Conservation (phyloP, 345 rosid species). For the Arabidopsis thaliana region DNA sequence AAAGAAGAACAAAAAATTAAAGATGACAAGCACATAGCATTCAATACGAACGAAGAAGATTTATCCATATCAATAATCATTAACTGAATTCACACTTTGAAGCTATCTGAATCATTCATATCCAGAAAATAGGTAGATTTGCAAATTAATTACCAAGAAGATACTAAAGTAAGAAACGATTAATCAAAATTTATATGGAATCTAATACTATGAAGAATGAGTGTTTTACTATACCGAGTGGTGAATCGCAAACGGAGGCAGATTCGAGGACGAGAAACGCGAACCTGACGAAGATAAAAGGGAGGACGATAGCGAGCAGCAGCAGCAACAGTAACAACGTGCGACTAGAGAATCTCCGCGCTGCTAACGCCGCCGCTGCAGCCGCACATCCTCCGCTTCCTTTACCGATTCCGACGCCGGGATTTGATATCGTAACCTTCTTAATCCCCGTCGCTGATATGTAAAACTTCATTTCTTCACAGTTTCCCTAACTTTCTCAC, state of each 20-base stretch:
- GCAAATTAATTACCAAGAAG: neutral
- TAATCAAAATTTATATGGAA: too few species aligned
- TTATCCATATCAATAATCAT: constrained; percentile 18
- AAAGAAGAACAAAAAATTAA: neutral
- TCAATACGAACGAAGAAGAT: constrained; percentile 29
- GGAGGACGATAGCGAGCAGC: constrained; percentile 61
- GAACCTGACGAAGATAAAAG: constrained; percentile 69
- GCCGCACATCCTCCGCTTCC: constrained; percentile 47
- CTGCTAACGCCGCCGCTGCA: constrained; percentile 35
- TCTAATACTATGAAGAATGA: too few species aligned
- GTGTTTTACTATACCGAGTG: constrained; percentile 45
- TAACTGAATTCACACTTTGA: constrained; percentile 33
- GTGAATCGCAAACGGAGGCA: constrained; percentile 65
- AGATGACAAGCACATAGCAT: constrained; percentile 36
- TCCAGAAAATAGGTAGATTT: neutral
- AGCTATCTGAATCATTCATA: constrained; percentile 12
- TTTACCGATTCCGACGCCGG: constrained; percentile 49
- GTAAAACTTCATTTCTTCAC: constrained; percentile 65
- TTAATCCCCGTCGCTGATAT: constrained; percentile 72
- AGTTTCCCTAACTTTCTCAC: constrained; percentile 24
- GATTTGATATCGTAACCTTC: constrained; percentile 62
- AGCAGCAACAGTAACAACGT: constrained; percentile 56
- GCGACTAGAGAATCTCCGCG: constrained; percentile 62
- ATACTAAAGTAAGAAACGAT: too few species aligned
- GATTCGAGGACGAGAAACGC: constrained; percentile 85